A percentile compares a stretch with the other conserved stretches of the same genome.
Conservation (phyloP, 2,329 filamentous ascomycete genomes). For the Talaromyces sp. region DNA sequence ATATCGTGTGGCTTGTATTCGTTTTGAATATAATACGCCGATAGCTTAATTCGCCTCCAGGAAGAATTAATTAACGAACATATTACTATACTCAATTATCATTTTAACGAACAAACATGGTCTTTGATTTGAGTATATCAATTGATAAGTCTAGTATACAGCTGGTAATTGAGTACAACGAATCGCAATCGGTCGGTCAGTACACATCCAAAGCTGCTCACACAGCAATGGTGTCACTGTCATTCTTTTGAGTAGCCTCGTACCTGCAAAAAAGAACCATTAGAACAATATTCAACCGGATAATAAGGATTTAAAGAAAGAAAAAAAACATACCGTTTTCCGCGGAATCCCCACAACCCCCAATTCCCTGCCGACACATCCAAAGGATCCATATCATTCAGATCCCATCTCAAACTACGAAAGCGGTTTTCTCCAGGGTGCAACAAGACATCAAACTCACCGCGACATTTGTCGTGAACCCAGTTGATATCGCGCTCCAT, state of each 20-base stretch:
- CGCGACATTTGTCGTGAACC: conserved; percentile 77
- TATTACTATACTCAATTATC: background rate
- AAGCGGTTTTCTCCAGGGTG: conserved; percentile 93
- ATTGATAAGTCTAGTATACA: background rate
- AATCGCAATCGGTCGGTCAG: background rate
- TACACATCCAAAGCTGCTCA: background rate
- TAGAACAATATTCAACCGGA: too few species aligned
- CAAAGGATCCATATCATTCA: conserved; percentile 92
- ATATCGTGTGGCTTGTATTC: background rate
- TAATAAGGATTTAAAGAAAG: background rate
- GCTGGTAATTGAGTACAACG: background rate
- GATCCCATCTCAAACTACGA: conserved; percentile 89
- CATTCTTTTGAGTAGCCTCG: conserved; percentile 32
- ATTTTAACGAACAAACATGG: background rate
- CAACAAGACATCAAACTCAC: conserved; percentile 88
- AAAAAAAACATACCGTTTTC: conserved; percentile 69
- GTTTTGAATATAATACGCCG: background rate
- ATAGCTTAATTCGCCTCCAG: background rate
- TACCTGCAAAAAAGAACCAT: conserved; percentile 23
- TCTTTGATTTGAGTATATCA: background rate
- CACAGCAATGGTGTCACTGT: conserved; percentile 6
- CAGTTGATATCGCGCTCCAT: conserved; percentile 90
- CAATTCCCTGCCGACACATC: conserved; percentile 95
- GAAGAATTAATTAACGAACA: background rate
- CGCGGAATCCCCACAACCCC: conserved; percentile 95